phyloP scores from a whole-genome alignment of 495 filamentous ascomycete species.

The Rostrohypoxylon terebratum region DNA sequence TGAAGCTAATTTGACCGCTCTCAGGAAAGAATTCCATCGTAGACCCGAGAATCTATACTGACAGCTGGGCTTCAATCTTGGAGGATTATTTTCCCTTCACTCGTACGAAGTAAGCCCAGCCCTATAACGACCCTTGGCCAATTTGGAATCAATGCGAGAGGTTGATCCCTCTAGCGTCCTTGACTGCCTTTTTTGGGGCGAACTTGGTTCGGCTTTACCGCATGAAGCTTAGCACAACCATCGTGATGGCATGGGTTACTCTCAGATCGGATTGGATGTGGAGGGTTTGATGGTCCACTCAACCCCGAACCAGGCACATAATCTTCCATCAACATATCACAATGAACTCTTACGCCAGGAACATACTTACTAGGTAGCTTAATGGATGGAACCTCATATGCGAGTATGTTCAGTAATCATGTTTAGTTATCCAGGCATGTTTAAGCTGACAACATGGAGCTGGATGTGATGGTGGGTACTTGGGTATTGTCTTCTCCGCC shows the following conservation, averaged over 20 bases:
- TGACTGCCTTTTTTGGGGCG: neutral
- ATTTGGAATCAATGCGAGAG: conserved; percentile 17
- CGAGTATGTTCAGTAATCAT: conserved; percentile 2
- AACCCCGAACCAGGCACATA: conserved; percentile 29
- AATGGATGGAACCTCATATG: neutral
- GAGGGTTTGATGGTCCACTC: conserved; percentile 9
- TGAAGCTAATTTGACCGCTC: neutral
- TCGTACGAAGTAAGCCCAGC: conserved; percentile 12
- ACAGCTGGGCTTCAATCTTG: neutral
- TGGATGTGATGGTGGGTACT: neutral
- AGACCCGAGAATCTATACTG: neutral
- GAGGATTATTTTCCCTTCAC: conserved; percentile 8
- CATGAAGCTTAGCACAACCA: neutral
- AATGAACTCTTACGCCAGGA: conserved; percentile 26
- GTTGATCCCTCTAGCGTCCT: neutral
- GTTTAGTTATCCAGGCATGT: neutral
- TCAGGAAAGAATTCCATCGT: neutral
- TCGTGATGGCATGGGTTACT: conserved; percentile 9
- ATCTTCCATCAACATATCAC: conserved; percentile 24
- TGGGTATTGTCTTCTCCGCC: neutral
- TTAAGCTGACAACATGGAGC: conserved; percentile 5
- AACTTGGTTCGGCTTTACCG: conserved; percentile 1
- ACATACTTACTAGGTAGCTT: too few relatives aligned
- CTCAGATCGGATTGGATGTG: conserved; percentile 16
- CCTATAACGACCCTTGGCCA: neutral